Percentiles rank a stretch among this genome's conserved stretches.
phyloP scores from a whole-genome alignment of 495 filamentous ascomycete species.

The Podospora didyma region DNA sequence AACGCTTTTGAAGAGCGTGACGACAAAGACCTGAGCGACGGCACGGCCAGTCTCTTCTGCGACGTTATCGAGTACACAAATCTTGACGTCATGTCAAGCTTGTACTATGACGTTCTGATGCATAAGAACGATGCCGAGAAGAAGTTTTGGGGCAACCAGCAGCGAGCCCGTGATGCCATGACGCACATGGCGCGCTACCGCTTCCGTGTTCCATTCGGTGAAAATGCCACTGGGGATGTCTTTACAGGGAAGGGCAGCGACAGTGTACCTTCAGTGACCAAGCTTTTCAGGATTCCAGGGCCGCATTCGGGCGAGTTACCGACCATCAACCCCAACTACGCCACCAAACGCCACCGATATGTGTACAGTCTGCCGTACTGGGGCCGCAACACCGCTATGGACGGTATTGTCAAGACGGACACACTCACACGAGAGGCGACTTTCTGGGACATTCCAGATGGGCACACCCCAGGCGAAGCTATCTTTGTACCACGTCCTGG shows the following conservation, averaged over 20 bases:
- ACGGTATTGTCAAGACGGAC: conserved; percentile 68
- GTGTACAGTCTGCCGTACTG: conserved; percentile 57
- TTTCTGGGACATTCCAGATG: conserved; percentile 53
- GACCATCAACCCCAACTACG: conserved; percentile 58
- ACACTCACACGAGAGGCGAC: conserved; percentile 42
- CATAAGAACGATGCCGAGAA: conserved; percentile 26
- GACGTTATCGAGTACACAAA: conserved; percentile 57
- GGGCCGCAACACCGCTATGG: conserved; percentile 57
- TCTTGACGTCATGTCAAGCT: conserved; percentile 48
- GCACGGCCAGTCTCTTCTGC: conserved; percentile 41
- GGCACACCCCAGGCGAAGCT: conserved; percentile 67
- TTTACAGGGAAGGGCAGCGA: neutral
- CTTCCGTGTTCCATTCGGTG: conserved; percentile 32
- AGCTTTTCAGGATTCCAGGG: conserved; percentile 38
- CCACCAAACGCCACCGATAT: conserved; percentile 56
- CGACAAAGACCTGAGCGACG: conserved; percentile 12
- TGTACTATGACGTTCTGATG: conserved; percentile 59
- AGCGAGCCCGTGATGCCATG: conserved; percentile 32
- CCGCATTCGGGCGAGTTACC: conserved; percentile 56
- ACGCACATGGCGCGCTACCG: conserved; percentile 44
- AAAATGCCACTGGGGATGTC: neutral
- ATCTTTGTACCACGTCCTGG: conserved; percentile 61
- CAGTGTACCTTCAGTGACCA: conserved; percentile 11
- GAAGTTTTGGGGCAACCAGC: conserved; percentile 25
- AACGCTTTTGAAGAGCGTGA: conserved; percentile 64